These are phyloP conservation scores for Porpolomopsis calyptriformis DNA, from an alignment of 768 basidiomycete genomes.

Conservation along the genomic window DNA sequence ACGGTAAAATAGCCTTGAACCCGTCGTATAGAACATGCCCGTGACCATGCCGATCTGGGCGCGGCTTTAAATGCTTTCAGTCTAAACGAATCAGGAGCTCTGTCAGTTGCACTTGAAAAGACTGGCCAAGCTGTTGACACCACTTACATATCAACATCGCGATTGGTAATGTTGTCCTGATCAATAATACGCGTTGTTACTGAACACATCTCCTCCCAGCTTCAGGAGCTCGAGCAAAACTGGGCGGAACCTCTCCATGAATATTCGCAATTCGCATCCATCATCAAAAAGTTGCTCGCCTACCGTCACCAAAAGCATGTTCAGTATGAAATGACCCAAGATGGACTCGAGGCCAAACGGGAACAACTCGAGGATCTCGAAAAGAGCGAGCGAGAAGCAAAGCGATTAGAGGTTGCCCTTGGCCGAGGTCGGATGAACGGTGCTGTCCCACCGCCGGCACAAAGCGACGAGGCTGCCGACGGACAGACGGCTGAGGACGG, in stretches of 20 bases:
- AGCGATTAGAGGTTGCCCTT: slow-evolving; percentile 80
- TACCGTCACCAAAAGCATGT: slow-evolving; percentile 98
- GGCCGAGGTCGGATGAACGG: slow-evolving; percentile 38
- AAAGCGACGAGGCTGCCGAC: slow-evolving; percentile 14
- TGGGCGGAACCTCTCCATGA: slow-evolving; percentile 96
- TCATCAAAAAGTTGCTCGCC: slow-evolving; percentile 87
- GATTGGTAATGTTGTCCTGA: slow-evolving; percentile 54
- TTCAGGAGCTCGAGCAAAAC: slow-evolving; percentile 88
- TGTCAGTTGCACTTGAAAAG: slow-evolving; percentile 86
- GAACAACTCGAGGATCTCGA: slow-evolving; percentile 84
- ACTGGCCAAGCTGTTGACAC: slow-evolving; percentile 94
- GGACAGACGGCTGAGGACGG: slow-evolving; percentile 10
- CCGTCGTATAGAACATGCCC: slow-evolving; percentile 49
- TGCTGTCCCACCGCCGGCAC: slow-evolving; percentile 15
- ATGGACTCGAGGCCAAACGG: slow-evolving; percentile 72
- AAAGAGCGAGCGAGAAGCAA: slow-evolving; percentile 85
- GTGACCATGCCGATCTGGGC: slow-evolving; percentile 85
- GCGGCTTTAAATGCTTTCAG: slow-evolving; percentile 90
- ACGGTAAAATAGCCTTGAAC: slow-evolving; percentile 5
- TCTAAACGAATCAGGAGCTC: slow-evolving; percentile 64
- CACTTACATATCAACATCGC: slow-evolving; percentile 86
- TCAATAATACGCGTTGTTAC: neutral
- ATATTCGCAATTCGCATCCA: slow-evolving; percentile 86
- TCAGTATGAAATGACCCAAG: slow-evolving; percentile 96
- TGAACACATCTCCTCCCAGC: slow-evolving; percentile 31